Base-by-base conservation (phyloP, 164 flowering plant genomes). In the Echeveria elegans region DNA sequence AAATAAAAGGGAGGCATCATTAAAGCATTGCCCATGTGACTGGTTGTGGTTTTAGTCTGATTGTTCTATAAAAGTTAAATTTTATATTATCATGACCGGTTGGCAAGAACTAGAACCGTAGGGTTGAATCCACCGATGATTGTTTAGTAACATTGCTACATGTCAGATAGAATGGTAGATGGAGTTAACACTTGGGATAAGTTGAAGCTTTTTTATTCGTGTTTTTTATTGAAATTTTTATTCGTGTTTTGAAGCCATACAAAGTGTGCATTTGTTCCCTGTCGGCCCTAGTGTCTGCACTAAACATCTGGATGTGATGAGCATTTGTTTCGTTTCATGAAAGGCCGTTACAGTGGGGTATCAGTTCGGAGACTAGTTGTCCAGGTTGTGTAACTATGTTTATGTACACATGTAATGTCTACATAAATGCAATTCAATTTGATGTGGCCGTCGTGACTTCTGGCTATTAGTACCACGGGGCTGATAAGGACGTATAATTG, bases 1-100 rank as follows among this genome's bases (percentile, higher is more conserved):
- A 69, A 19, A 24, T 11, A 63, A 56, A 29, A 66, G 14, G 36
- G 56, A 29, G 37, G 43, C 31, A 40, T 63, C 38, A 48, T 47
- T 41, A 58, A 63, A 69, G 11, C 53, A 61, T 53, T 15, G 24
- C 66, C 70, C 71, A 67, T 40, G 70, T 68, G 68, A 30, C 41
- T 72, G 64, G 70, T 40, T 40, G 23, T 56, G 38, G 21, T 30
- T 43, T 58, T 40, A 29, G 32, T 37, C 36, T 63, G 40, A 23
- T 66, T 50, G 60, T 72, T 62, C 58, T 62, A 48, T 58, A 34
- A 40, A 37, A 31, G 63, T 47, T 61, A 60, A 1, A 24, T 8
- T 62, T 62, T n/a, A 23, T 23, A 47, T 41, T 66, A 36, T 60
- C 63, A 26, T 18, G 23, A 38, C 19, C 28, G 15, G 48, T 48